Percentiles rank a stretch among this genome's conserved stretches.
Conservation (phyloP, 148 eudicot species). For the Polygonum aviculare region DNA sequence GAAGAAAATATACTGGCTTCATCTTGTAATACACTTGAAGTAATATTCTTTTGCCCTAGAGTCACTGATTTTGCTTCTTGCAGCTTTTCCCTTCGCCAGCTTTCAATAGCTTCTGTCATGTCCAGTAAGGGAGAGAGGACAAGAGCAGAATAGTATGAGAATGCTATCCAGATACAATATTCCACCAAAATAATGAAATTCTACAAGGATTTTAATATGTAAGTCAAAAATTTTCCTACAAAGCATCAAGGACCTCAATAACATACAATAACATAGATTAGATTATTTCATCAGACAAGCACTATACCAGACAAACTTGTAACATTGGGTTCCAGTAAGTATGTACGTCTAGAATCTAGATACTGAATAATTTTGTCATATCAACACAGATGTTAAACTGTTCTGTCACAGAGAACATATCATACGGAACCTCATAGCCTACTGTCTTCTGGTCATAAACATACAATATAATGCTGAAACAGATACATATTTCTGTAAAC, state of each 20-base stretch:
- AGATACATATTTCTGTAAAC: neutral
- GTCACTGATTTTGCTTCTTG: conserved; percentile 38
- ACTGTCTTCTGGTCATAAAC: neutral
- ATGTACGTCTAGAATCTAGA: no score
- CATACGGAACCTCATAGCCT: neutral
- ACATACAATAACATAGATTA: neutral
- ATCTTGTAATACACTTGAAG: conserved; percentile 29
- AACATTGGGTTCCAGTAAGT: neutral
- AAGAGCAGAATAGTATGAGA: neutral
- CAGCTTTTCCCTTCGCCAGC: conserved; percentile 58
- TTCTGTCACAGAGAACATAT: neutral
- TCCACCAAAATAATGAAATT: neutral
- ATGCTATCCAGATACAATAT: neutral
- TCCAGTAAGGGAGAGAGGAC: neutral
- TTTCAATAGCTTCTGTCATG: conserved; percentile 62
- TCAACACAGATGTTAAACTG: neutral
- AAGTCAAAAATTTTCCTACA: neutral
- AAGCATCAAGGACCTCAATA: neutral
- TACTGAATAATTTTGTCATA: neutral
- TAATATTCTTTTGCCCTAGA: conserved; percentile 27
- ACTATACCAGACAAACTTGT: neutral
- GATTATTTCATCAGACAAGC: neutral
- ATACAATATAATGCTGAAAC: neutral
- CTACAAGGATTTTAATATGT: neutral
- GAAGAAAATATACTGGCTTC: conserved; percentile 53